phyloP scores from a whole-genome alignment of 768 basidiomycete genomes.

The Lactarius evosmus region DNA sequence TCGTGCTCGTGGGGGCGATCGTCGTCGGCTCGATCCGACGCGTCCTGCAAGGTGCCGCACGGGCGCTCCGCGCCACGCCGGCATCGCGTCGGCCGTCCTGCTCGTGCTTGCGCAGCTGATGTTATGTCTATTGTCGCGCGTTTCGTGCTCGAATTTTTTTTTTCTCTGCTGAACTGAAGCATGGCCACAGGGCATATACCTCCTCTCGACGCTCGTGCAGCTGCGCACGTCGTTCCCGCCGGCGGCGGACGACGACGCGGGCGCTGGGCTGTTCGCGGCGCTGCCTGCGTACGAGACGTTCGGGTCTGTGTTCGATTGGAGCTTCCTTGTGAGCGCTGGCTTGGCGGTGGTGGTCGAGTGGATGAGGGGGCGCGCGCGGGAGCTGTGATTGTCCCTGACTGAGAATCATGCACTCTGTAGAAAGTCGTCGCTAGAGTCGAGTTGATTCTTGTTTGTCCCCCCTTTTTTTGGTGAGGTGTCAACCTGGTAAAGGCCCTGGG shows the following conservation, averaged over 20 bases:
- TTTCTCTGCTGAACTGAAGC: not conserved
- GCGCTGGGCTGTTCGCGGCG: conserved; percentile 60
- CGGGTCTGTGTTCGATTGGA: conserved; percentile 68
- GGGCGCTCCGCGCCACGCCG: conserved; percentile 53
- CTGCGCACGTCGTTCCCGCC: conserved; percentile 79
- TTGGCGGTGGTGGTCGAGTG: conserved; percentile 51
- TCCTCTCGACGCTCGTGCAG: conserved; percentile 79
- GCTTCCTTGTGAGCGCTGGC: conserved; percentile 60
- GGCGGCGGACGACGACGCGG: conserved; percentile 37
- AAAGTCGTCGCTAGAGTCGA: too few species aligned
- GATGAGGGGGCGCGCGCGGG: conserved; percentile 33
- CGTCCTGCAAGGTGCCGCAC: conserved; percentile 64
- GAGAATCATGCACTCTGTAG: too few species aligned
- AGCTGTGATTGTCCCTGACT: not conserved
- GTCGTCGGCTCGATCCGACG: conserved; percentile 69
- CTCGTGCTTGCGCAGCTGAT: conserved; percentile 78
- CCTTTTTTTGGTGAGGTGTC: too few species aligned
- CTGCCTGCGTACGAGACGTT: conserved; percentile 74
- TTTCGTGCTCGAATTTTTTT: too few species aligned
- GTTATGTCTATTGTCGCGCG: too few species aligned
- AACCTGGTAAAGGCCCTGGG: too few species aligned
- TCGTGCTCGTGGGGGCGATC: conserved; percentile 71
- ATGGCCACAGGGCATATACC: conserved; percentile 68
- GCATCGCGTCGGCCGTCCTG: conserved; percentile 70
- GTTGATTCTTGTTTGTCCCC: too few species aligned